These are phyloP conservation scores for Trichoderma brevicompactum DNA, from an alignment of 2,329 filamentous ascomycete species.

Conservation along the genomic window DNA sequence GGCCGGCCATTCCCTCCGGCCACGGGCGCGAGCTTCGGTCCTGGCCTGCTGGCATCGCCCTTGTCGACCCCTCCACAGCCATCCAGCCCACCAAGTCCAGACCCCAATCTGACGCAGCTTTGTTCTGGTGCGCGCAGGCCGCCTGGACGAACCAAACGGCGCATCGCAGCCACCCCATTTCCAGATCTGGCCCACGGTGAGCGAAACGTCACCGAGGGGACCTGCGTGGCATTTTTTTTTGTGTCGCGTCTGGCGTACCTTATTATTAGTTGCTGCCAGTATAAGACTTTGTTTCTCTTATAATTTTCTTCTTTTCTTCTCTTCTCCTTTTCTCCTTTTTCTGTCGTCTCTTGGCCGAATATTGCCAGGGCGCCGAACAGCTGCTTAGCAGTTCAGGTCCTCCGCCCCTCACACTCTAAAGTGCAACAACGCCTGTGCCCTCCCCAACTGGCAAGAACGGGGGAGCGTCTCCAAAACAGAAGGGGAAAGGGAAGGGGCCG, in stretches of 20 bases:
- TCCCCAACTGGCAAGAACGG: not conserved
- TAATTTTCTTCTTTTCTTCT: not conserved
- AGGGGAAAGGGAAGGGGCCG: not conserved
- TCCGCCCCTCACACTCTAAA: no score
- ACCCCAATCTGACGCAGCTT: not conserved
- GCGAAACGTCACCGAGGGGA: slow-evolving; percentile 23
- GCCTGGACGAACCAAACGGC: not conserved
- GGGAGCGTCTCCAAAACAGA: not conserved
- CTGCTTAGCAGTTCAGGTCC: not conserved
- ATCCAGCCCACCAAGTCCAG: not conserved
- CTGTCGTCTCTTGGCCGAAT: not conserved
- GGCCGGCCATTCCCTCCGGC: slow-evolving; percentile 47
- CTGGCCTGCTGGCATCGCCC: no score
- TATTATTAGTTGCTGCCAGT: not conserved
- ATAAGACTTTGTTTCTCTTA: not conserved
- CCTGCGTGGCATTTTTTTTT: not conserved
- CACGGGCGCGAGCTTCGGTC: slow-evolving; percentile 14
- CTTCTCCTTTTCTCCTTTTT: not conserved
- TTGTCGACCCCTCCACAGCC: slow-evolving; percentile 14
- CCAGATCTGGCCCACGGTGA: slow-evolving; percentile 25
- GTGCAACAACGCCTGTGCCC: not conserved
- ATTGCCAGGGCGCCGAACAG: not conserved
- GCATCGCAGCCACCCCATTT: slow-evolving; percentile 26
- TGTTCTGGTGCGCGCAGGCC: not conserved
- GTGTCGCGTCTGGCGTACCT: not conserved